A percentile compares a stretch with the other conserved stretches of the same genome.
Conservation (phyloP, 169 alveolate genomes). For the Eimeria necatrix region DNA sequence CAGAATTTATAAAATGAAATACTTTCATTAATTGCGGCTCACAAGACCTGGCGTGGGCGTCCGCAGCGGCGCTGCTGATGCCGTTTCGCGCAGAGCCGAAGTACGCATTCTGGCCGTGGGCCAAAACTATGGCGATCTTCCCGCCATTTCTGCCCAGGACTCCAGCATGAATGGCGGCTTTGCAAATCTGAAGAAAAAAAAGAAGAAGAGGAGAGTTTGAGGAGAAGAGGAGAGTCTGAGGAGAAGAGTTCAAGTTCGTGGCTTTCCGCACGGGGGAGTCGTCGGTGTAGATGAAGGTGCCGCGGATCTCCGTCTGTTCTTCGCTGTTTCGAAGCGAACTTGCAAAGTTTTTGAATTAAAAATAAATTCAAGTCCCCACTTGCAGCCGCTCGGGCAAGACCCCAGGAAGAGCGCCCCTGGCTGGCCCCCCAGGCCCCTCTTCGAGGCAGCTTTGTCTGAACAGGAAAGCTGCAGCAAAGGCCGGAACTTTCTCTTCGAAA, state of each 20-base stretch:
- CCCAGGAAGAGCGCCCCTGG: constrained; percentile 72
- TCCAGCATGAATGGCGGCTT: constrained; percentile 96
- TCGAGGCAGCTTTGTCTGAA: constrained; percentile 13
- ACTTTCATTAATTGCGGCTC: not conserved
- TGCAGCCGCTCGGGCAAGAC: constrained; percentile 76
- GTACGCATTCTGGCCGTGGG: constrained; percentile 56
- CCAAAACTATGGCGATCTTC: constrained; percentile 83
- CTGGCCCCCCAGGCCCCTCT: constrained; percentile 30
- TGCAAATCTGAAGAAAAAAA: constrained; percentile 87
- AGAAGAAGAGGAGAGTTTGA: not conserved
- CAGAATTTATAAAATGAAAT: not conserved
- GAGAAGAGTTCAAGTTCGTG: constrained; percentile 56
- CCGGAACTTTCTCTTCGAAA: not conserved
- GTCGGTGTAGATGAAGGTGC: constrained; percentile 92
- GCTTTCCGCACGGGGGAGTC: constrained; percentile 87
- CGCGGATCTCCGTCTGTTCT: constrained; percentile 84
- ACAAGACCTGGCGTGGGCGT: constrained; percentile 65
- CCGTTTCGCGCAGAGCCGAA: constrained; percentile 50
- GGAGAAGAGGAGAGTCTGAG: not conserved
- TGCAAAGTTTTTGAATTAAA: not conserved
- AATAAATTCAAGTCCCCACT: not conserved
- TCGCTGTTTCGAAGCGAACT: not conserved
- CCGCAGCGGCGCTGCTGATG: constrained; percentile 47
- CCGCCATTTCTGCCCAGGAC: constrained; percentile 87
- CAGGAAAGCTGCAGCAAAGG: constrained; percentile 41